Conservation (phyloP, 768 basidiomycete genomes). For the Leccinellum luteum region DNA sequence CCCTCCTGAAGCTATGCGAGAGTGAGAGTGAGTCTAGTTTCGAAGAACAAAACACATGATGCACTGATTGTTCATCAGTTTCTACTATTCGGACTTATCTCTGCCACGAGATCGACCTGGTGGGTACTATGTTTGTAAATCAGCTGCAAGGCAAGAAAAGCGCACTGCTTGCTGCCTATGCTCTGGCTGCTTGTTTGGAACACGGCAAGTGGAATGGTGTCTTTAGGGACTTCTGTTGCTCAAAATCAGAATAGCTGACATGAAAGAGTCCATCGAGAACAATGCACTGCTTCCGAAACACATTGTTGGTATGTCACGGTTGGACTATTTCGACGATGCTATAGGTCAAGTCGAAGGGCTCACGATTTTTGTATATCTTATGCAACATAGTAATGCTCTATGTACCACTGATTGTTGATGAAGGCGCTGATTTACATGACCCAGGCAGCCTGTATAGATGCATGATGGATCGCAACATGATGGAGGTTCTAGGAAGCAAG, state of each 20-base stretch:
- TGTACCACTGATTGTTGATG: neutral
- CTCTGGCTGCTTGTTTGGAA: constrained; percentile 15
- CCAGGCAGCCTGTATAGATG: too few species aligned
- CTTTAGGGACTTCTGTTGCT: neutral
- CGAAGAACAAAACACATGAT: neutral
- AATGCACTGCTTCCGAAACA: constrained; percentile 1
- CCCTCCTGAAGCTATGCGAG: constrained; percentile 20
- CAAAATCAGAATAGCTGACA: constrained; percentile 7
- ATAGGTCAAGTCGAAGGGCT: too few species aligned
- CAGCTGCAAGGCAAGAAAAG: constrained; percentile 17
- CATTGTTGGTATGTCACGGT: constrained; percentile 19
- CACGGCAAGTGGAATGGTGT: constrained; percentile 4
- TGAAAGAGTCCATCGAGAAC: constrained; percentile 7
- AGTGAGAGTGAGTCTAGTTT: constrained; percentile 19
- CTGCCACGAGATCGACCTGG: neutral
- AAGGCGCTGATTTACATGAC: constrained; percentile 5
- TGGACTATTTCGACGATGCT: constrained; percentile 24
- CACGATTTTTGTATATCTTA: constrained; percentile 21
- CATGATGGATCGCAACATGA: too few species aligned
- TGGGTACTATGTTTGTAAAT: constrained; percentile 10
- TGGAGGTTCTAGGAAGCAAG: too few species aligned
- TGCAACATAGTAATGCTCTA: constrained; percentile 14
- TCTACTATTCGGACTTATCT: constrained; percentile 4
- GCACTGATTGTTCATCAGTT: constrained; percentile 10
- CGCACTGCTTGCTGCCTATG: constrained; percentile 23